These are phyloP conservation scores for Hawksworthiomyces lignivorus DNA, from an alignment of 2,329 filamentous ascomycete genomes.

Conservation along the genomic window DNA sequence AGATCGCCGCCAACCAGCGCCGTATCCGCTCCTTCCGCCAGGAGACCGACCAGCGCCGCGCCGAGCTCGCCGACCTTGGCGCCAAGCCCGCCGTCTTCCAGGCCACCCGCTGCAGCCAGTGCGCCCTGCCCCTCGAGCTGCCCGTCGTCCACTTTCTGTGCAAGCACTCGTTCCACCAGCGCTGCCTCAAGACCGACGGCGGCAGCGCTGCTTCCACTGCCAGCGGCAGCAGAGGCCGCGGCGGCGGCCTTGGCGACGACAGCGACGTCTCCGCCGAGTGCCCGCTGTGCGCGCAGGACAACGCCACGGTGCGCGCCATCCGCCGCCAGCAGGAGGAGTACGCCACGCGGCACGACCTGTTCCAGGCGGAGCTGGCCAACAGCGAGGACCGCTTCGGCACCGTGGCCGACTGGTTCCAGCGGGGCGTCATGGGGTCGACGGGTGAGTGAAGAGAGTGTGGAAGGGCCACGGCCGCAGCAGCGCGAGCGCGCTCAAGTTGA, in stretches of 20 bases:
- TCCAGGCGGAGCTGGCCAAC: slow-evolving; percentile 68
- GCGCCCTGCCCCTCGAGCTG: slow-evolving; percentile 69
- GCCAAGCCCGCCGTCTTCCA: slow-evolving; percentile 84
- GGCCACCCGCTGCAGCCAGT: slow-evolving; percentile 78
- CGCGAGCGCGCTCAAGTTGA: too few species aligned
- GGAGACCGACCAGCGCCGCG: slow-evolving; percentile 73
- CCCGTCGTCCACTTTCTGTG: slow-evolving; percentile 94
- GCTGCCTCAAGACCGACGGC: slow-evolving; percentile 57
- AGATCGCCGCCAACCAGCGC: slow-evolving; percentile 72
- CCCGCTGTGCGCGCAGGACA: slow-evolving; percentile 74
- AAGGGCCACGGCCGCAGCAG: too few species aligned
- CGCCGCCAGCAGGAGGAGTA: slow-evolving; percentile 79
- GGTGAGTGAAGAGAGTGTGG: slow-evolving; percentile 12
- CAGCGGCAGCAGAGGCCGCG: slow-evolving; percentile 34
- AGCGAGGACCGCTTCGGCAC: slow-evolving; percentile 83
- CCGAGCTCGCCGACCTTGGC: slow-evolving; percentile 69
- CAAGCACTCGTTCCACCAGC: slow-evolving; percentile 93
- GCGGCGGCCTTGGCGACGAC: slow-evolving; percentile 25
- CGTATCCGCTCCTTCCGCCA: slow-evolving; percentile 75
- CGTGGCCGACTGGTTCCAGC: slow-evolving; percentile 88
- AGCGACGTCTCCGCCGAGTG: slow-evolving; percentile 53
- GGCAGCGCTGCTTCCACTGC: too few species aligned
- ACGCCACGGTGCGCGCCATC: slow-evolving; percentile 83
- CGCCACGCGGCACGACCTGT: slow-evolving; percentile 80
- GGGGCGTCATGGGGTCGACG: slow-evolving; percentile 70